These are phyloP conservation scores for Starmerella apicola DNA, from an alignment of 805 yeast genomes.

Conservation along the genomic window DNA sequence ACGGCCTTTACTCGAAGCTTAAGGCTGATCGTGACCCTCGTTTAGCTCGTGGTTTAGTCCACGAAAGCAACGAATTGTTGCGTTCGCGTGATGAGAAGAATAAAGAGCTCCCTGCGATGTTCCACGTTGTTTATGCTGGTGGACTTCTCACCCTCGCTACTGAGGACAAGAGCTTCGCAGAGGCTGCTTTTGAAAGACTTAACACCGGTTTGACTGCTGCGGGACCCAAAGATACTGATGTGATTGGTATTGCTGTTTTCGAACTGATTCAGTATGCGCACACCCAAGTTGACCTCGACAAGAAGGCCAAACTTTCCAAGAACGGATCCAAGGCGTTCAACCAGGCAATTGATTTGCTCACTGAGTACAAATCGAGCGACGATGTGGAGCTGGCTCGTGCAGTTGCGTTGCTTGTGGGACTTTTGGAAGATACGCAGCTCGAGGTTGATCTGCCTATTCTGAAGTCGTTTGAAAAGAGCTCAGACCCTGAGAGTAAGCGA, in stretches of 20 bases:
- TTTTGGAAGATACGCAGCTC: conserved; percentile 10
- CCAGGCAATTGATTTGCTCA: conserved; percentile 3
- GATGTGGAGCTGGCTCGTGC: conserved; percentile 16
- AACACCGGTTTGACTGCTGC: conserved; percentile 38
- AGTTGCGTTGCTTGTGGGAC: conserved; percentile 9
- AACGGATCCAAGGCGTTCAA: conserved; percentile 4
- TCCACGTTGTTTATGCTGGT: conserved; percentile 62
- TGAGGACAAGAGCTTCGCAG: conserved; percentile 34
- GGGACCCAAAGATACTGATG: background rate
- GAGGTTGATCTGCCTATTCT: background rate
- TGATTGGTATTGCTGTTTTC: conserved; percentile 13
- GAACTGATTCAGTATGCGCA: conserved; percentile 17
- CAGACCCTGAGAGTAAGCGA: background rate
- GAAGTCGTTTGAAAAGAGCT: background rate
- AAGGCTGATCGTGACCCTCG: conserved; percentile 36
- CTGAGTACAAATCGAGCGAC: background rate
- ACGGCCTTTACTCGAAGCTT: conserved; percentile 61
- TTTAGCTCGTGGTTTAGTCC: conserved; percentile 59
- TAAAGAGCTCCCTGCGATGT: conserved; percentile 29
- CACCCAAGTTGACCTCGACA: conserved; percentile 3
- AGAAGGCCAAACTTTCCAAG: conserved; percentile 5
- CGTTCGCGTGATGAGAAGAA: conserved; percentile 23
- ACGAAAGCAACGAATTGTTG: conserved; percentile 75
- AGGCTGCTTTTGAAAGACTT: conserved; percentile 60
- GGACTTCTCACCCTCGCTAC: conserved; percentile 34